Conservation (phyloP, 768 basidiomycete species). For the Dacryopinax spathularia region DNA sequence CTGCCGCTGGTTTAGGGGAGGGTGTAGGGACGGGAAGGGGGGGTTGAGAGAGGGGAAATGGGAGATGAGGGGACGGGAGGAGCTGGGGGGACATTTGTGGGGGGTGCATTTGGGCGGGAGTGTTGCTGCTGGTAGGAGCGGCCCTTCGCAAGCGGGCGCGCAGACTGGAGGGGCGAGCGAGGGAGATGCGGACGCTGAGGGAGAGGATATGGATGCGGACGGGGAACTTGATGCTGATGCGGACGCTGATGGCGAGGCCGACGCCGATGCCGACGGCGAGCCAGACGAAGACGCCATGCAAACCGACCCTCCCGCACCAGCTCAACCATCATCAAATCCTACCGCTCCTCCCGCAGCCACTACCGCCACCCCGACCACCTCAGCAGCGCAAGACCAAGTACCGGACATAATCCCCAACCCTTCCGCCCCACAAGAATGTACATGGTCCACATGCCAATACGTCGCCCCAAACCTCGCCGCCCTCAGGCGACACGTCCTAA, state of each 20-base stretch:
- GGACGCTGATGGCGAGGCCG: background rate
- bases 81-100: constrained; percentile 8
- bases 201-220: constrained; percentile 6
- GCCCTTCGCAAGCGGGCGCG: constrained; percentile 33
- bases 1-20: constrained; percentile 41
- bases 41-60: constrained; percentile 30
- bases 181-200: constrained; percentile 26
- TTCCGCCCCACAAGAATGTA: background rate
- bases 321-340: background rate
- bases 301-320: background rate
- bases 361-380: background rate
- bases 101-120: constrained; percentile 5
- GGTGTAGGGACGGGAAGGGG: constrained; percentile 57
- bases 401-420: background rate
- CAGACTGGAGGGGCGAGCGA: constrained; percentile 72
- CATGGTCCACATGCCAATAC: background rate
- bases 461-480: background rate
- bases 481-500: background rate
- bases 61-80: constrained; percentile 12
- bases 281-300: background rate
- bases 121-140: constrained; percentile 12
- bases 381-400: background rate
- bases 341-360: background rate
- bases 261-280: background rate
- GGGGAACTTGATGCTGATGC: background rate